Percentiles rank a stretch among this genome's conserved stretches.
phyloP scores from a whole-genome alignment of 495 filamentous ascomycete species.

The Aspergillus carlsbadensis region DNA sequence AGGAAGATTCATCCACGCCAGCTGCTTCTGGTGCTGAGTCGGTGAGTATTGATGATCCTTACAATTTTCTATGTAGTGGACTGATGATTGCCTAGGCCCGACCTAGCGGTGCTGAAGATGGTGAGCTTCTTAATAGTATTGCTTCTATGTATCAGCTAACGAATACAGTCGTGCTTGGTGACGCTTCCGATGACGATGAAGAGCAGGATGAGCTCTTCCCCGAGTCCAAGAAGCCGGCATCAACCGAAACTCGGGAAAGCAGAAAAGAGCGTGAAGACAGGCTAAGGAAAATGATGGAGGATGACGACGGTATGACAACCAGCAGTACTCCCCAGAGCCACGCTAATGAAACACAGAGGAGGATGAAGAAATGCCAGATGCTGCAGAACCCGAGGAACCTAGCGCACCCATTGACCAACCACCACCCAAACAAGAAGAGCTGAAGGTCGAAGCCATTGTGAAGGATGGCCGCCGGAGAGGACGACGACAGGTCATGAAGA shows the following conservation, averaged over 20 bases:
- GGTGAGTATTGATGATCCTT: conserved; percentile 27
- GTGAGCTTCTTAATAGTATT: conserved; percentile 28
- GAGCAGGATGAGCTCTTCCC: conserved; percentile 66
- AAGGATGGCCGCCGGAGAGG: conserved; percentile 72
- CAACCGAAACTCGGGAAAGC: conserved; percentile 48
- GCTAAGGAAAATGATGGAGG: conserved; percentile 84
- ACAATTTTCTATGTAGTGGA: neutral
- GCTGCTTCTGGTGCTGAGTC: conserved; percentile 37
- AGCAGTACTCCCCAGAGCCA: neutral
- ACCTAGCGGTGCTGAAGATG: conserved; percentile 50
- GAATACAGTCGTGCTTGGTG: conserved; percentile 38
- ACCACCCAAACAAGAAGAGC: conserved; percentile 39
- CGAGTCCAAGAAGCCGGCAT: conserved; percentile 35
- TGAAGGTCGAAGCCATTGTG: conserved; percentile 46
- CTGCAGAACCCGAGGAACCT: conserved; percentile 40
- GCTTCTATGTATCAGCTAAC: conserved; percentile 17
- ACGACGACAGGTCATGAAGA: conserved; percentile 81
- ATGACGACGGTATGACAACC: conserved; percentile 59
- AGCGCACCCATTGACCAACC: conserved; percentile 43
- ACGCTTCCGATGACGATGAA: conserved; percentile 75
- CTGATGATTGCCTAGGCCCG: conserved; percentile 24
- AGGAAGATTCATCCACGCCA: conserved; percentile 46
- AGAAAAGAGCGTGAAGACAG: conserved; percentile 71
- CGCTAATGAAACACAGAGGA: conserved; percentile 9
- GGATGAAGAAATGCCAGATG: conserved; percentile 52